These are phyloP conservation scores for Clonostachys sp. DNA, from an alignment of 2,329 filamentous ascomycete species.

Conservation along the genomic window DNA sequence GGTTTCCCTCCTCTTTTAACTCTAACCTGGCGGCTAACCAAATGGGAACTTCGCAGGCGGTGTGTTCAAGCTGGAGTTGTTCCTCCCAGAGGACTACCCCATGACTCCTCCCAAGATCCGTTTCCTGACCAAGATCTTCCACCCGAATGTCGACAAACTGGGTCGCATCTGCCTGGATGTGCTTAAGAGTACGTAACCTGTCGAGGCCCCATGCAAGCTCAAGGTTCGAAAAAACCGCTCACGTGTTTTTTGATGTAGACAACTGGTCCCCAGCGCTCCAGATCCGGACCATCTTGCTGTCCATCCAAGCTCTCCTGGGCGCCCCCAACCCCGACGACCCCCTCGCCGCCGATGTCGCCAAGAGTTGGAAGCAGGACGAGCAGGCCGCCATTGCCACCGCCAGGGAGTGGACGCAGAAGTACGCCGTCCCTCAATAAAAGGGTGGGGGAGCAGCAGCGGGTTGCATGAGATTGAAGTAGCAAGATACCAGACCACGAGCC, in stretches of 20 bases:
- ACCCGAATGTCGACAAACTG: slow-evolving; percentile 97
- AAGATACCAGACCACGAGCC: no score
- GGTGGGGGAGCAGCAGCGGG: not conserved
- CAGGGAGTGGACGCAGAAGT: slow-evolving; percentile 83
- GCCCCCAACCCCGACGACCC: slow-evolving; percentile 97
- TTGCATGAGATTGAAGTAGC: no score
- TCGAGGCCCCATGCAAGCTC: not conserved
- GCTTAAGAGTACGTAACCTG: slow-evolving; percentile 70
- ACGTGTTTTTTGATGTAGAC: slow-evolving; percentile 46
- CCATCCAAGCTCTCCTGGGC: slow-evolving; percentile 92
- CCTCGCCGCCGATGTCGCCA: slow-evolving; percentile 95
- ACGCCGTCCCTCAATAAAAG: slow-evolving; percentile 52
- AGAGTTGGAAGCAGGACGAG: slow-evolving; percentile 97
- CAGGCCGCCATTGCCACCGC: slow-evolving; percentile 88
- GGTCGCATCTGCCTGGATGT: slow-evolving; percentile 97
- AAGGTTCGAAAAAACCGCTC: not conserved
- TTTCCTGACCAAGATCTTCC: slow-evolving; percentile 98
- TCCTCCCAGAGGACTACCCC: slow-evolving; percentile 96
- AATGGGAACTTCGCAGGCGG: slow-evolving; percentile 44
- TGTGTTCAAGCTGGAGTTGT: slow-evolving; percentile 94
- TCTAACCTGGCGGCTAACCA: not conserved
- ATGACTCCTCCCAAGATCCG: slow-evolving; percentile 99
- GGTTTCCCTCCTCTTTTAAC: not conserved
- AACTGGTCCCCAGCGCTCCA: slow-evolving; percentile 99
- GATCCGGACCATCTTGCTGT: slow-evolving; percentile 97